Evolutionary conservation across 2,329 filamentous ascomycete genomes (phyloP), one percentile per base, ranked within the genome.

Genomic region (Hymenoscyphus scutula): DNA sequence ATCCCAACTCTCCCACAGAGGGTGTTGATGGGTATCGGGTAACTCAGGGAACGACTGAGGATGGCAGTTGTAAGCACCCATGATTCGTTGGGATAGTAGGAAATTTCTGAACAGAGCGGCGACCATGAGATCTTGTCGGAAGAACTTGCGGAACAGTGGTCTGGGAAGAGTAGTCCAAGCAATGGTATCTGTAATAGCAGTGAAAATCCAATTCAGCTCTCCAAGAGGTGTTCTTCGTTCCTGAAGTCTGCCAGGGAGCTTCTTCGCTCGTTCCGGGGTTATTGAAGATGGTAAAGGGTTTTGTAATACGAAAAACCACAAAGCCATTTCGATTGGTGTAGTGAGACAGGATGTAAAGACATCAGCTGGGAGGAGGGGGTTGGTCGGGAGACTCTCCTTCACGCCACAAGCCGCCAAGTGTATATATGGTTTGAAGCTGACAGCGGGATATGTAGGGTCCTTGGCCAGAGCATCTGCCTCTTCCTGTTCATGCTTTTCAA

Each of bases 141-240:
- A 99, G 64, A 98, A 91, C 76, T 97, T 97, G 76, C 96, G 93
- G 78, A 99, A 99, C 11, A 97, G 80, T 23, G 92, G 86, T 54
- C 94, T 89, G 2, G 93, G 91, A 3, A 99, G 79, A 5, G 92
- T 96, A 34, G 96, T 98, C 95, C 95, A 99, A 0, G 95, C 95
- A 71, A 99, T 99, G 1, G 94, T 98, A 74, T 99, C 95, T 0
- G 95, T 99, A 68, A 99, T 98, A 60, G 95, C 95, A 0, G 95
- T 99, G 74, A 99, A 98, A 38, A 99, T 99, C 95, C 95, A 99
- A 73, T 99, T 99, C 15, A 99, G 81, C 77, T 99, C 95, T 65
- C 95, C 95, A 37, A 99, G 83, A 8, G 95, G 95, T 57, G 95
- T 98, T 72, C 95, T 84, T 64, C 95, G 85, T 77, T 99, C 95